Evolutionary conservation across 179 eudicot genomes (phyloP), one percentile per base, ranked within the genome.

Genomic region (Beta corolliflora): DNA sequence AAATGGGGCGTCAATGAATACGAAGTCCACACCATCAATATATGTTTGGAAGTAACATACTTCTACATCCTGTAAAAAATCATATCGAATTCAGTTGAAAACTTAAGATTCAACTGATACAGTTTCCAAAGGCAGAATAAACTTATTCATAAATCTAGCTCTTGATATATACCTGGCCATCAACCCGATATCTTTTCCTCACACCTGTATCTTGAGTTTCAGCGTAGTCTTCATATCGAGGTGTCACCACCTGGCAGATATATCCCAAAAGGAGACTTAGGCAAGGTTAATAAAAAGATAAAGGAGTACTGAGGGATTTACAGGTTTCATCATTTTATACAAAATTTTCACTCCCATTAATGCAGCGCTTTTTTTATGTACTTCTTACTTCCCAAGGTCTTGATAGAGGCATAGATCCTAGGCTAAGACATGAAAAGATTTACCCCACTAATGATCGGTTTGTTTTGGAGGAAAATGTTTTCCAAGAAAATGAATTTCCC

Each of bases 1-100:
- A 66, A 84, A 16, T 77, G 91, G 90, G 84, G 90, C 86, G 18
- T 93, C 98, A 14, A 97, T 89, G 81, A 97, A 97, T 73, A 94
- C 98, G 82, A 92, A 97, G 89, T 97, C 98, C 41, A 97, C 99
- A 70, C 97, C 97, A 84, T 97, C 97, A 76, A 93, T 89, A 80
- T 83, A 97, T 54, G 95, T 81, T 10, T 97, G 98, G 86, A 83
- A 93, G 92, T 93, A 97, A 59, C 66, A 72, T 71, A 93, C 98
- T 88, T 97, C 99, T 85, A 92, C 82, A 89, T 97, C 97, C 99
- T 97, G 93, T 85, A 89, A 71, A 61, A 67, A 18, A 7, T 14
- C 23, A 81, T 23, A 36, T 29, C 41, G 7, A 44, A 79, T 44
- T 44, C 60, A 64, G 66, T 65, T 46, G 60, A 69, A 48, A 54